Base-by-base conservation (phyloP, 495 filamentous ascomycete species). In the Penicillium arizonense region DNA sequence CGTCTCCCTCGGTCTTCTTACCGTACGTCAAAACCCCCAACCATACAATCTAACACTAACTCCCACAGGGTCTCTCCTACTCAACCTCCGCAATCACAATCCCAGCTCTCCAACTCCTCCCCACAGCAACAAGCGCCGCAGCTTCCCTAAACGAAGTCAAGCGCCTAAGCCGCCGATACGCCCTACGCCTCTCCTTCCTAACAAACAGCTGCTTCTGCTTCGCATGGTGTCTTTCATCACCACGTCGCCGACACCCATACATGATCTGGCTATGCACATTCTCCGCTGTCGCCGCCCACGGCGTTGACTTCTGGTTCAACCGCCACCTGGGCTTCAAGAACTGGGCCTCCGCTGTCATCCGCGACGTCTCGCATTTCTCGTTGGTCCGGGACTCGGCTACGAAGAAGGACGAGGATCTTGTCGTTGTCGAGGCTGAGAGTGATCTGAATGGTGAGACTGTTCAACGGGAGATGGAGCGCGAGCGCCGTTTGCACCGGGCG, bases 401-500 rank as follows among this genome's bases (percentile, higher is more conserved):
- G 63, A 85, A 84, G 58, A 85, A 87, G 69, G 87, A 89, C 58
- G 84, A 88, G 20, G 77, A 89, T 26, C 67, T 83, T 18, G 66
- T 79, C 16, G 82, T 83, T 34, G 79, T 79, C 44, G 77, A 83
- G 50, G 54, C 73, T 33, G 78, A 82, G 21, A 74, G 82, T 56
- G 64, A 80, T 33, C 67, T 90, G 50, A 96, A 96, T 63, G 91
- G 91, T 3, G 91, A 96, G 81, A 83, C 85, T 56, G 84, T 96
- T 24, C 74, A 88, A 61, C 74, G 70, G 35, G 84, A 82, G 61
- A 86, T 95, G 70, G 82, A 87, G 67, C 70, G 69, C 35, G 87
- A 88, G 67, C 76, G 81, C 55, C 71, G 75, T 56, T 76, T 79
- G 53, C 83, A 90, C 69, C 59, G 79, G 20, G 69, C 82, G 13